These are phyloP conservation scores for Syzygium jambos DNA, from an alignment of 345 rosid genomes.

Conservation along the genomic window DNA sequence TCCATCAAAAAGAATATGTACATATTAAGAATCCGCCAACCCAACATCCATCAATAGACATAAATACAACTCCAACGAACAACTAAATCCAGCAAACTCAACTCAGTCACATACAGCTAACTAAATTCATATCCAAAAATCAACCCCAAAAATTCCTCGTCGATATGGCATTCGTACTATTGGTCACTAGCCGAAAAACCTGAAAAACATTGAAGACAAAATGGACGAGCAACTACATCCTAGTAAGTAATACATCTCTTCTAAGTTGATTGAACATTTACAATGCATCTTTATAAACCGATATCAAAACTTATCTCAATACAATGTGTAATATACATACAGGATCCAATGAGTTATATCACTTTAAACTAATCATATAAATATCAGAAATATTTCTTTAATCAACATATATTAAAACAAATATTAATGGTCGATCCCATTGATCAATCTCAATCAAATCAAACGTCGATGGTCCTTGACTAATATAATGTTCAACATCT, in stretches of 20 bases:
- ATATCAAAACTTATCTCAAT: not conserved
- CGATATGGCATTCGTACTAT: fast-evolving
- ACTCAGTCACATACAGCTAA: too few relatives aligned
- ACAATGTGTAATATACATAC: fast-evolving
- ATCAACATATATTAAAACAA: too few relatives aligned
- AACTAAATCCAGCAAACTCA: too few relatives aligned
- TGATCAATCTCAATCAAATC: too few relatives aligned
- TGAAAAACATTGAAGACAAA: too few relatives aligned
- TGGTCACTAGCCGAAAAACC: fast-evolving
- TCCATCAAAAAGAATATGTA: not conserved
- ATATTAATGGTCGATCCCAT: too few relatives aligned
- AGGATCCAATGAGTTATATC: not conserved
- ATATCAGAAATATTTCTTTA: too few relatives aligned
- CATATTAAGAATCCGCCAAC: not conserved
- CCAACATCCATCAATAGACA: not conserved
- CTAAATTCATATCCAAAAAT: not conserved
- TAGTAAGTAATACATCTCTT: not conserved
- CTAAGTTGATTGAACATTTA: fast-evolving
- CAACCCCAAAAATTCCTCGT: not conserved
- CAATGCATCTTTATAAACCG: too few relatives aligned
- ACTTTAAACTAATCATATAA: too few relatives aligned
- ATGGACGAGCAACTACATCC: fast-evolving
- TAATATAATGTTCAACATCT: too few relatives aligned
- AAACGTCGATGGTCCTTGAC: too few relatives aligned
- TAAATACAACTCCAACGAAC: too few relatives aligned